Conservation (phyloP, 2,329 filamentous ascomycete species). For the Aaosphaeria pasadenensis region DNA sequence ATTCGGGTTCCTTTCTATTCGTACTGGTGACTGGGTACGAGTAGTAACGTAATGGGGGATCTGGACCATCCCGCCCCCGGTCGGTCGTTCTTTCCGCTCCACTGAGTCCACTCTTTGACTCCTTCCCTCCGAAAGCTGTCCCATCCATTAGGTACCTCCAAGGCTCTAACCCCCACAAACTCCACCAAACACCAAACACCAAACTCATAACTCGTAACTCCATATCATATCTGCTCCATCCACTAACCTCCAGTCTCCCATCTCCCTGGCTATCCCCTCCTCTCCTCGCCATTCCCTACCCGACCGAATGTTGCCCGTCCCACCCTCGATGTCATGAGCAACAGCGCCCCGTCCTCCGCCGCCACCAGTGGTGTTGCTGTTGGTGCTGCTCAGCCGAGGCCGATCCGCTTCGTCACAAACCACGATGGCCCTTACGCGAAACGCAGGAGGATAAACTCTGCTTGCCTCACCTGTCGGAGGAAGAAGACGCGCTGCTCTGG, state of each 20-base stretch:
- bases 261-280: constrained; percentile 4
- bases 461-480: constrained; percentile 47
- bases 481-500: constrained; percentile 51
- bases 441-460: constrained; percentile 40
- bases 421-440: constrained; percentile 42
- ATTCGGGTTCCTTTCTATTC: too few relatives aligned
- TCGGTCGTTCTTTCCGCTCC: too few relatives aligned
- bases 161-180: too few relatives aligned
- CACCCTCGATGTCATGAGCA: constrained; percentile 31
- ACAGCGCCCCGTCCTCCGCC: constrained; percentile 21
- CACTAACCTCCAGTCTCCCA: neutral
- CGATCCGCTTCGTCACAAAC: constrained; percentile 43
- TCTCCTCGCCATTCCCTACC: constrained; percentile 6
- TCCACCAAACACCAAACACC: too few relatives aligned
- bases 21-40: too few relatives aligned
- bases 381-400: constrained; percentile 28
- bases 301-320: neutral
- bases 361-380: constrained; percentile 15
- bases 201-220: too few relatives aligned
- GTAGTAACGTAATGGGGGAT: too few relatives aligned
- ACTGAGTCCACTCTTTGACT: too few relatives aligned
- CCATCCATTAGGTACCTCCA: too few relatives aligned
- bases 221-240: neutral
- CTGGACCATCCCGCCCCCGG: too few relatives aligned
- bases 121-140: too few relatives aligned